A percentile compares a stretch with the other conserved stretches of the same genome.
Conservation (phyloP, 1,139 yeast species). For the Pichia sp. region DNA sequence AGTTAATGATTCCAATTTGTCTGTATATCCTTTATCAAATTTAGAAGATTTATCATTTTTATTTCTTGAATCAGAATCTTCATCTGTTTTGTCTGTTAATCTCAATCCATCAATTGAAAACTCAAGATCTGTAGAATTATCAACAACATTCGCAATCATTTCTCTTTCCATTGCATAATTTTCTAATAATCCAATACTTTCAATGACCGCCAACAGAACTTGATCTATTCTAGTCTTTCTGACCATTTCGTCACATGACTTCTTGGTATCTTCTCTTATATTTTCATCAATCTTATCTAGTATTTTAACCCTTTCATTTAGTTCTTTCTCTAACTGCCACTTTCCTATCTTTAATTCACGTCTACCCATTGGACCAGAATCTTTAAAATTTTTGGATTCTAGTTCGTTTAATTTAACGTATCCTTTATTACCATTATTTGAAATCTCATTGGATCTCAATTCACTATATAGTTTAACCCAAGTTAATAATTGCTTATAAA, state of each 20-base stretch:
- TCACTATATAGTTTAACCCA: constrained; percentile 12
- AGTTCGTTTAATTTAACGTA: constrained; percentile 12
- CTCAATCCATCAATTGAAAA: constrained; percentile 32
- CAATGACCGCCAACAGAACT: constrained; percentile 7
- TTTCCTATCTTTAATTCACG: constrained; percentile 70
- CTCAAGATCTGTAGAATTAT: background rate
- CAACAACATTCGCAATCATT: constrained; percentile 11
- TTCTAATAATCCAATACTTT: constrained; percentile 11
- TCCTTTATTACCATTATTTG: constrained; percentile 8
- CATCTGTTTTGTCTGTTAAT: background rate
- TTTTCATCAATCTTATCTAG: constrained; percentile 21
- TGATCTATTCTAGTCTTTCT: constrained; percentile 9
- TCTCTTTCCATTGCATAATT: constrained; percentile 16
- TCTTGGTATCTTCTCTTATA: constrained; percentile 22
- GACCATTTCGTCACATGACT: constrained; percentile 42
- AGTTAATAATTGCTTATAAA: constrained; percentile 7
- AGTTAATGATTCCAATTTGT: constrained; percentile 23
- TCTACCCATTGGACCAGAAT: constrained; percentile 42
- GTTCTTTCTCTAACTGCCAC: constrained; percentile 53
- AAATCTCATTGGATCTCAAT: constrained; percentile 6
- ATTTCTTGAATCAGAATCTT: constrained; percentile 10
- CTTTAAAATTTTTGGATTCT: constrained; percentile 3
- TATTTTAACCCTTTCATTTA: constrained; percentile 37
- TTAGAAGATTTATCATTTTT: constrained; percentile 11
- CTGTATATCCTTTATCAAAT: constrained; percentile 25